Evolutionary conservation across 148 eudicot genomes (phyloP), one percentile per base, ranked within the genome.

Genomic region (Persicaria tinctoria): DNA sequence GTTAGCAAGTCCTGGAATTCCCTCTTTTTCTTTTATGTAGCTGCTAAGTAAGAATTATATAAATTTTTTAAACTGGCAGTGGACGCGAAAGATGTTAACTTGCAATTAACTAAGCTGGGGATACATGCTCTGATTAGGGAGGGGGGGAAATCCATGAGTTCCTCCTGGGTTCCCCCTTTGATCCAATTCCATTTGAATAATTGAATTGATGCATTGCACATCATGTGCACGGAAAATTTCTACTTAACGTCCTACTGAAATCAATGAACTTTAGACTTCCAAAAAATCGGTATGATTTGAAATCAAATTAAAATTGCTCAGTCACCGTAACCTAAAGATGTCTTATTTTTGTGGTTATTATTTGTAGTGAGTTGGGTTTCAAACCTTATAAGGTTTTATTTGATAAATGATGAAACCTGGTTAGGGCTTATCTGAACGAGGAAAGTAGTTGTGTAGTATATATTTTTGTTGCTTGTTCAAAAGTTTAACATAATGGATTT

Each of bases 1-100:
- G 98, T 91, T 69, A 44, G 73, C 60, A 8, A 20, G 32, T 8
- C 47, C 9, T 50, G 44, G 44, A 76, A 14, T 23, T 20, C 47
- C 13, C 45, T 41, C 1, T 48, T 51, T 54, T 69, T 41, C 3
- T 11, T 27, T 13, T 41, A 20, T 4, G 56, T 32, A 32, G 48
- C 48, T 45, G 6, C 55, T 3, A 7, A 47, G 18, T 48, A 32
- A 9, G 6, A 11, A 32, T 7, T 6, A 14, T 27, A 38, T 20
- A 20, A 9, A 32, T 63, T 23, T 32, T 27, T 32, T 27, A 55
- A 55, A 55, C 59, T 6, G n/a, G 59, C 11, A 14, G 2, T 3
- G 56, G 60, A 55, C n/a, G 60, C 60, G 0, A 55, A 16, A 55
- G 5, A 17, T 55, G 7, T 17, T 55, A 3, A 55, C 60, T 55